phyloP scores from a whole-genome alignment of 495 filamentous ascomycete species.

The Oidiodendron maius region DNA sequence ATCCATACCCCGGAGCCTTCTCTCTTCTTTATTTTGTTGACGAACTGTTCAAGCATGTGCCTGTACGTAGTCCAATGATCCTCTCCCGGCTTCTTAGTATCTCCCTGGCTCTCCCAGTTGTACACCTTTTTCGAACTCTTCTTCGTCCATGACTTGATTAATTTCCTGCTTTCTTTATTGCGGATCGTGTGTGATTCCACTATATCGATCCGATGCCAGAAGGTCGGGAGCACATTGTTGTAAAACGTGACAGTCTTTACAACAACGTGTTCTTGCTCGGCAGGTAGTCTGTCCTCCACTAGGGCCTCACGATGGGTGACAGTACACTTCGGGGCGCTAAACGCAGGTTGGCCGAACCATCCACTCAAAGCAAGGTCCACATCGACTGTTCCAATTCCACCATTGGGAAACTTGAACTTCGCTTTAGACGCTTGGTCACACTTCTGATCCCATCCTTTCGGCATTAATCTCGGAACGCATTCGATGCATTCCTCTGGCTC shows the following conservation, averaged over 20 bases:
- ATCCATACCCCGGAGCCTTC: constrained; percentile 42
- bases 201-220: constrained; percentile 49
- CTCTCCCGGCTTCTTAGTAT: constrained; percentile 27
- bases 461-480: constrained; percentile 6
- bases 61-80: constrained; percentile 45
- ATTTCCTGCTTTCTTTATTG: constrained; percentile 18
- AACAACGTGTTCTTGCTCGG: constrained; percentile 30
- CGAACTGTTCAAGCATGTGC: constrained; percentile 51
- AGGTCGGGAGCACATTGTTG: constrained; percentile 30
- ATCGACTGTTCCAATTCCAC: constrained; percentile 33
- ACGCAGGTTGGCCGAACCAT: constrained; percentile 7
- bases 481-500: constrained; percentile 17
- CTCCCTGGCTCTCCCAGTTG: constrained; percentile 26
- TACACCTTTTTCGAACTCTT: constrained; percentile 40
- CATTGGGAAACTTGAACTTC: constrained; percentile 36
- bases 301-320: constrained; percentile 27
- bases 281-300: constrained; percentile 21
- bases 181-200: constrained; percentile 36
- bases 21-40: constrained; percentile 42
- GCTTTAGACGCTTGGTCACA: constrained; percentile 36
- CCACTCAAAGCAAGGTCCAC: constrained; percentile 27
- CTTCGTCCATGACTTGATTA: constrained; percentile 38
- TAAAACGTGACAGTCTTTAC: constrained; percentile 37
- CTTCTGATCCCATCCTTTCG: constrained; percentile 17
- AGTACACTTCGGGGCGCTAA: constrained; percentile 7